Conservation (phyloP, 208 protist genomes). For the Acanthamoeba sp. region DNA sequence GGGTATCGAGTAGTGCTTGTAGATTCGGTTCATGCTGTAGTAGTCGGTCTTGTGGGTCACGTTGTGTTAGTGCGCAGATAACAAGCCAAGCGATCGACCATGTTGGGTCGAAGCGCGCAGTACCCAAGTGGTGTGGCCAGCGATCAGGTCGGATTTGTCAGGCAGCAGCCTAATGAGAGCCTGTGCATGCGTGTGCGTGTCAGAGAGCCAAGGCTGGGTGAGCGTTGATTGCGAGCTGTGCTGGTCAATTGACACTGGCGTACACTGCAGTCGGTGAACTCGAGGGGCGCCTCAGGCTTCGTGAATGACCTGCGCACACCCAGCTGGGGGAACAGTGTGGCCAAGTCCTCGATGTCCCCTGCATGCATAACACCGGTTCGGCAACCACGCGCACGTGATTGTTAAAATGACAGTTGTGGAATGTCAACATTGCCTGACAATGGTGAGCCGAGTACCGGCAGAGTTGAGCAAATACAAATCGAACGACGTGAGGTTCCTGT, state of each 20-base stretch:
- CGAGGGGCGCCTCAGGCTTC: not conserved
- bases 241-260: not conserved
- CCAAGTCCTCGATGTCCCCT: conserved; percentile 21
- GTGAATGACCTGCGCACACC: not conserved
- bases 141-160: not conserved
- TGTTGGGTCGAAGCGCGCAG: not conserved
- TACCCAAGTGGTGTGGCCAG: conserved; percentile 80
- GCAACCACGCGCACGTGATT: not conserved
- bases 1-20: conserved; percentile 86
- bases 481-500: not conserved
- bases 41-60: conserved; percentile 71
- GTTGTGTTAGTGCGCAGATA: too few relatives aligned
- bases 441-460: not conserved
- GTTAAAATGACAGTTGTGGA: too few relatives aligned
- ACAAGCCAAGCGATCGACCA: too few relatives aligned
- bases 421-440: too few relatives aligned
- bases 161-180: not conserved
- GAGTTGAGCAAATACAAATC: conserved; percentile 17
- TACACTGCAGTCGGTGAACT: conserved; percentile 35
- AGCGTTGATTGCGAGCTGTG: not conserved
- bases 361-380: too few relatives aligned
- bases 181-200: not conserved
- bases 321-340: not conserved
- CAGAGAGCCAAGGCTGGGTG: not conserved
- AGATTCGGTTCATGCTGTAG: conserved; percentile 87